phyloP scores from a whole-genome alignment of 2,329 filamentous ascomycete genomes.

The Ampelomyces quisqualis region DNA sequence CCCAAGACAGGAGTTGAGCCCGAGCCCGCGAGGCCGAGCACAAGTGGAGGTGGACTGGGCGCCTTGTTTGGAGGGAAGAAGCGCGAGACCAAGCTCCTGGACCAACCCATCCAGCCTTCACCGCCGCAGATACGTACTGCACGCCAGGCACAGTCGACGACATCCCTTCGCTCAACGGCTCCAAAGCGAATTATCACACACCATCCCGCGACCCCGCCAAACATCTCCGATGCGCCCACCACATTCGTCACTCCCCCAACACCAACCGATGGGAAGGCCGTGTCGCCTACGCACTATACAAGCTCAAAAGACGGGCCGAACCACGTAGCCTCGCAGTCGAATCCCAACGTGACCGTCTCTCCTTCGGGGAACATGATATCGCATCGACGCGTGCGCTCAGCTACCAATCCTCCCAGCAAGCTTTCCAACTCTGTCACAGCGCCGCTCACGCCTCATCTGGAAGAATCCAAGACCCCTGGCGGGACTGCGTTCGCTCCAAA shows the following conservation, averaged over 20 bases:
- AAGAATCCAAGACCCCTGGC: slow-evolving; percentile 64
- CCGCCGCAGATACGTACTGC: slow-evolving; percentile 35
- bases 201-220: slow-evolving; percentile 47
- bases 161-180: slow-evolving; percentile 24
- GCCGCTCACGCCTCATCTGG: slow-evolving; percentile 74
- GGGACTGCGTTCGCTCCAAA: slow-evolving; percentile 53
- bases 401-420: slow-evolving; percentile 71
- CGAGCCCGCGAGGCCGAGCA: slow-evolving; percentile 47
- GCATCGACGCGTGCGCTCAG: slow-evolving; percentile 64
- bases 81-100: slow-evolving; percentile 32
- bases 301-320: slow-evolving; percentile 26
- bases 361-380: slow-evolving; percentile 71
- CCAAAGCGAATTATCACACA: slow-evolving; percentile 44
- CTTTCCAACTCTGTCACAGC: slow-evolving; percentile 69
- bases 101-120: slow-evolving; percentile 30
- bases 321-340: slow-evolving; percentile 41
- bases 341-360: slow-evolving; percentile 59
- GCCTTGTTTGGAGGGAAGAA: slow-evolving; percentile 46
- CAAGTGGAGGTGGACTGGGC: slow-evolving; percentile 45
- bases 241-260: slow-evolving; percentile 66
- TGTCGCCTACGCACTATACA: slow-evolving; percentile 36
- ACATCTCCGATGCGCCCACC: slow-evolving; percentile 49
- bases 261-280: slow-evolving; percentile 52
- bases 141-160: slow-evolving; percentile 35
- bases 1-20: slow-evolving; percentile 30